Evolutionary conservation across 2,329 filamentous ascomycete genomes (phyloP).

Genomic region (Ascochyta pisi): DNA sequence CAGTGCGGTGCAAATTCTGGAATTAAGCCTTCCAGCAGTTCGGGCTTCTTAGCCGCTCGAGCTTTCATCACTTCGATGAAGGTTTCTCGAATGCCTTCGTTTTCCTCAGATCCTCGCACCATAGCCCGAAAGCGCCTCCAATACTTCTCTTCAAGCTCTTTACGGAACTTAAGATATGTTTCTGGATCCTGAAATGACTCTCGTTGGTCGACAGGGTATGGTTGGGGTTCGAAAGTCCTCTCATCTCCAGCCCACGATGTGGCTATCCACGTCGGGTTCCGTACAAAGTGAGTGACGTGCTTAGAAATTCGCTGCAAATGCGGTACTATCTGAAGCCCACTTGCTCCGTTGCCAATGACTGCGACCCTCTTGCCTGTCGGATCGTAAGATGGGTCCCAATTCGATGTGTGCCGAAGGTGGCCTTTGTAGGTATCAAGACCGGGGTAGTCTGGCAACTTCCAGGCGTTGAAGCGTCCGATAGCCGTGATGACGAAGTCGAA

Average conservation of each 20-base stretch:
- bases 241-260: slow-evolving; percentile 61
- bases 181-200: slow-evolving; percentile 66
- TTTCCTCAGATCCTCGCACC: slow-evolving; percentile 48
- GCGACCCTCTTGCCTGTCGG: slow-evolving; percentile 65
- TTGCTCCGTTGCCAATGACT: slow-evolving; percentile 70
- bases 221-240: slow-evolving; percentile 52
- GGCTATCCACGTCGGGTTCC: slow-evolving; percentile 64
- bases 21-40: slow-evolving; percentile 52
- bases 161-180: slow-evolving; percentile 61
- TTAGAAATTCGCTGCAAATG: slow-evolving; percentile 62
- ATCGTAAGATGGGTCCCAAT: slow-evolving; percentile 52
- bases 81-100: slow-evolving; percentile 37
- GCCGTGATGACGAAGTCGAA: slow-evolving; percentile 50
- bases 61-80: slow-evolving; percentile 49
- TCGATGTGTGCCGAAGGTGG: slow-evolving; percentile 38
- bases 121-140: slow-evolving; percentile 59
- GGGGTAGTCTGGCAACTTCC: slow-evolving; percentile 42
- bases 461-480: slow-evolving; percentile 41
- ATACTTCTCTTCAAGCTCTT: slow-evolving; percentile 61
- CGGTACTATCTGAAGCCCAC: slow-evolving; percentile 69
- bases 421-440: slow-evolving; percentile 41
- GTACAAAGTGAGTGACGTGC: slow-evolving; percentile 60
- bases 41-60: slow-evolving; percentile 49
- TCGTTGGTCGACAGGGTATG: slow-evolving; percentile 59
- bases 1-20: slow-evolving; percentile 48